Evolutionary conservation across 257 asterid species (phyloP), one percentile per base, ranked within the genome.

Genomic region (Nicotiana otophora): DNA sequence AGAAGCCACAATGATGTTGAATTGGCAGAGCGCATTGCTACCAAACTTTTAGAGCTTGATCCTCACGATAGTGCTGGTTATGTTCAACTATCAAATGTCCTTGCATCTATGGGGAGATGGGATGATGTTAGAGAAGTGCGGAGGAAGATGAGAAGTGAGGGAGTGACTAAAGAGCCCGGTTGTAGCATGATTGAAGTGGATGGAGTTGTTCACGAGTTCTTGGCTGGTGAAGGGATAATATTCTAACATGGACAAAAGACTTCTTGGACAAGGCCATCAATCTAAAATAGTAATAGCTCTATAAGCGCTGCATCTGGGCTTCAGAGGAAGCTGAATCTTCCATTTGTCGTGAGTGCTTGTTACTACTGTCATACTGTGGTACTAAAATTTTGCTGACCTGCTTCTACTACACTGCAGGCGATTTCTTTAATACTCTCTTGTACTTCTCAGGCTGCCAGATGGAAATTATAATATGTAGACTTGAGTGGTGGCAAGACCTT

Each of bases 171-270:
- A 74, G 88, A 66, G 82, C 88, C 91, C 10, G 87, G 89, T 19
- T 79, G 86, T 48, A 86, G 91, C 78, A 46, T 70, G 87, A 86
- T 86, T 64, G 91, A 86, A 83, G 80, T 86, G 61, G 88, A 86
- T 63, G 91, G 91, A 63, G 69, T 54, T 62, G 88, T 86, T 64
- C 86, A 68, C 1, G 86, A 86, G 83, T 86, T 88, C 82, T 86
- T 88, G 84, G 88, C 89, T 57, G 89, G 91, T 42, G 83, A 86
- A 83, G 89, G 88, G 68, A 81, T 88, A 8, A 81, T 84, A 26
- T 5, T 75, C 26, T 75, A 28, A 75, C 46, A 15, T 23, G 63
- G 17, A 51, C 1, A 51, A 75, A 51, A 51, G 19, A 48, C 80
- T 26, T 75, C 5, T 51, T 75, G 63, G 10, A 26, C 39, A 48